phyloP scores from a whole-genome alignment of 2,329 filamentous ascomycete genomes.

The Camillea tinctor region DNA sequence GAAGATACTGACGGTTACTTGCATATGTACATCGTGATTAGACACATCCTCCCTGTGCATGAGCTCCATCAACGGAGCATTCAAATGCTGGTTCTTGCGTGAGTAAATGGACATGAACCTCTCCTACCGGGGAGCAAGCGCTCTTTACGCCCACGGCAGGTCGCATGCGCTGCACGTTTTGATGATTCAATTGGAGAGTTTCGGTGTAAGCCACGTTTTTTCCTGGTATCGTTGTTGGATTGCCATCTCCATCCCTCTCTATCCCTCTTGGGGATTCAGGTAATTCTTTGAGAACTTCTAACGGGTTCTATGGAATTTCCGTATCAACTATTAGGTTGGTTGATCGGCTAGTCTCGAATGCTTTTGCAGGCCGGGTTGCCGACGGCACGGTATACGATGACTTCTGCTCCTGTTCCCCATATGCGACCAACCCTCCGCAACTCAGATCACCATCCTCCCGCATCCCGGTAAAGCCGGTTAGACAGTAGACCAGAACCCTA shows the following conservation, averaged over 20 bases:
- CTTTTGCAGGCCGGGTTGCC: too few relatives aligned
- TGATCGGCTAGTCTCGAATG: not conserved
- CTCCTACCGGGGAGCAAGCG: not conserved
- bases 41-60: not conserved
- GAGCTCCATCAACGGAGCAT: not conserved
- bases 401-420: not conserved
- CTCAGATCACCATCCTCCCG: not conserved
- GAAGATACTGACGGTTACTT: not conserved
- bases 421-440: not conserved
- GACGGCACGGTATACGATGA: not conserved
- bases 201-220: not conserved
- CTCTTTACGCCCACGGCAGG: not conserved
- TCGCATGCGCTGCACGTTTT: not conserved
- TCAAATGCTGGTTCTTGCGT: not conserved
- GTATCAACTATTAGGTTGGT: not conserved
- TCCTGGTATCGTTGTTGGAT: too few relatives aligned
- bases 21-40: not conserved
- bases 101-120: not conserved
- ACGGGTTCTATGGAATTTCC: not conserved
- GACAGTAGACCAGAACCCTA: not conserved
- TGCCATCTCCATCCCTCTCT: not conserved
- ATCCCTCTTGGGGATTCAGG: not conserved
- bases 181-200: not conserved
- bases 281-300: not conserved
- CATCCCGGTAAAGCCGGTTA: not conserved